Evolutionary conservation across 306 rosid genomes (phyloP).

Genomic region (Medicago arabica): DNA sequence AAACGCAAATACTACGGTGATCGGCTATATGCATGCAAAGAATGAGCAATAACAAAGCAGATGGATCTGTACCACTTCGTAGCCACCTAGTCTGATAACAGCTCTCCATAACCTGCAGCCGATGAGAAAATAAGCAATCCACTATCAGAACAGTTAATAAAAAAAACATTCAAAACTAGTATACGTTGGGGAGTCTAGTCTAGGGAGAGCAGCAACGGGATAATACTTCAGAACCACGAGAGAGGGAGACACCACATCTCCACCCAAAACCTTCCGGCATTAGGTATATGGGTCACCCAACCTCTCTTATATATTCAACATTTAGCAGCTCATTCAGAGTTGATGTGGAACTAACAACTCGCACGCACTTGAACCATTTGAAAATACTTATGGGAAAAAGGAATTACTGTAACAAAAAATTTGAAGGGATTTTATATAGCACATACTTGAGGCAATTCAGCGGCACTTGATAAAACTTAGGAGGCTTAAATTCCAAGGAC

Average conservation of each 20-base stretch:
- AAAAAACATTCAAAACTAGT: slow-evolving; percentile 21
- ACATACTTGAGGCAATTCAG: slow-evolving; percentile 87
- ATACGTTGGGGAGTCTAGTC: not conserved
- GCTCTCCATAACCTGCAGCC: slow-evolving; percentile 86
- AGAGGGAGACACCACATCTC: too few species aligned
- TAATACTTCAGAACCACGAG: too few species aligned
- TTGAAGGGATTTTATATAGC: not conserved
- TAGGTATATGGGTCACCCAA: too few species aligned
- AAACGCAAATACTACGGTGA: not conserved
- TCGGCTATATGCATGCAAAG: slow-evolving; percentile 22
- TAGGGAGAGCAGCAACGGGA: too few species aligned
- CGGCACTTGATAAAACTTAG: slow-evolving; percentile 80
- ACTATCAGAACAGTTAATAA: slow-evolving; percentile 30
- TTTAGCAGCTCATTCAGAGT: too few species aligned
- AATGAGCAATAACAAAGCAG: slow-evolving; percentile 17
- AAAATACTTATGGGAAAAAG: slow-evolving; percentile 27
- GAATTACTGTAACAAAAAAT: not conserved
- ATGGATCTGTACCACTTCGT: slow-evolving; percentile 69
- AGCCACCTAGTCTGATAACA: slow-evolving; percentile 78
- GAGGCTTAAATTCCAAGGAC: slow-evolving; percentile 80
- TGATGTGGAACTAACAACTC: too few species aligned
- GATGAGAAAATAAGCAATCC: slow-evolving; percentile 31
- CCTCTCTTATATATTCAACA: too few species aligned
- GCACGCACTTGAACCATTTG: not conserved
- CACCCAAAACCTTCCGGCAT: too few species aligned